Evolutionary conservation across 2,329 filamentous ascomycete species (phyloP).

Genomic region (Madurella mycetomatis): DNA sequence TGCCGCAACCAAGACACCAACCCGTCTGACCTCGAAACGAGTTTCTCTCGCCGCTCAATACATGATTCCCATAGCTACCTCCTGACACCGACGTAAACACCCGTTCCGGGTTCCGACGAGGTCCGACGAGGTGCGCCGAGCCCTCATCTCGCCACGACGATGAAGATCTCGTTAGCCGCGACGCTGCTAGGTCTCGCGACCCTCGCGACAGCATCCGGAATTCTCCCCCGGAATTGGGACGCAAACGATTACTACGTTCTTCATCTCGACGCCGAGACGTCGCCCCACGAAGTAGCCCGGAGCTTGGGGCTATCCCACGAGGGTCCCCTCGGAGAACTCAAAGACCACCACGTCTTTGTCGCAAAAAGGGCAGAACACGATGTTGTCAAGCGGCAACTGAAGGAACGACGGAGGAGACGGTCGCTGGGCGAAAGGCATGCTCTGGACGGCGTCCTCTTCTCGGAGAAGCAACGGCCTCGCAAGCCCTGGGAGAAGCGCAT

Average conservation of each 20-base stretch:
- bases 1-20: no score
- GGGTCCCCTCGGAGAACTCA: conserved; percentile 71
- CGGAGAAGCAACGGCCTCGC: conserved; percentile 65
- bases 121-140: conserved; percentile 11
- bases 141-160: conserved; percentile 28
- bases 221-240: conserved; percentile 66
- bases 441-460: conserved; percentile 70
- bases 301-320: conserved; percentile 75
- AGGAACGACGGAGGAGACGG: conserved; percentile 59
- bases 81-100: not conserved
- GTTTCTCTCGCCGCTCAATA: not conserved
- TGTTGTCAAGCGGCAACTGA: conserved; percentile 51
- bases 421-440: conserved; percentile 48
- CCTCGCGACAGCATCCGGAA: conserved; percentile 44
- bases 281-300: conserved; percentile 65
- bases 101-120: conserved; percentile 7
- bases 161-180: conserved; percentile 44
- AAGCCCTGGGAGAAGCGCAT: conserved; percentile 51
- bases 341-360: conserved; percentile 81
- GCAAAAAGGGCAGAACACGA: conserved; percentile 60
- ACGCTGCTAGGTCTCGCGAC: conserved; percentile 51
- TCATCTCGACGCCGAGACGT: conserved; percentile 64
- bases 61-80: conserved; percentile 3
- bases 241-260: conserved; percentile 90
- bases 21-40: not conserved